phyloP scores from a whole-genome alignment of 192 early-diverging fungal species.

The Kappamyces sp. region DNA sequence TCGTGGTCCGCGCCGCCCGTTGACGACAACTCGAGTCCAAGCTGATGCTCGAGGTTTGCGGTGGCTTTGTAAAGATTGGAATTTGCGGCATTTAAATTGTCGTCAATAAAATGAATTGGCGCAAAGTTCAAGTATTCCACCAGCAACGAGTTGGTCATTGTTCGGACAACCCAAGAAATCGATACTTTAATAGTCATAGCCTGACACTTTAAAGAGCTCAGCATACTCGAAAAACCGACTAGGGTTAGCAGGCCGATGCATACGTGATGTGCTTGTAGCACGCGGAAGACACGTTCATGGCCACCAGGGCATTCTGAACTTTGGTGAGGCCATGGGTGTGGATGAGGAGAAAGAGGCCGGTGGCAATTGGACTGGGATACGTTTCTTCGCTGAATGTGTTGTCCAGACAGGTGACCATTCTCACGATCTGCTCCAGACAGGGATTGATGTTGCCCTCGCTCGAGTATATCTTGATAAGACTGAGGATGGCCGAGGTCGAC shows the following conservation, averaged over 20 bases:
- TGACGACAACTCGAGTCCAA: slow-evolving; percentile 44
- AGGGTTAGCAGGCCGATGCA: slow-evolving; percentile 1
- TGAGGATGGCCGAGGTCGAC: slow-evolving; percentile 84
- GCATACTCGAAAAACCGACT: slow-evolving; percentile 54
- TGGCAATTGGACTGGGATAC: slow-evolving; percentile 86
- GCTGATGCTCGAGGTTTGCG: slow-evolving; percentile 59
- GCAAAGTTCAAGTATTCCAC: slow-evolving; percentile 74
- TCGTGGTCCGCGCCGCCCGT: neutral
- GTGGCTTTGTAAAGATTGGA: slow-evolving; percentile 66
- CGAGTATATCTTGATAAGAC: slow-evolving; percentile 75
- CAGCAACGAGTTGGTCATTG: neutral
- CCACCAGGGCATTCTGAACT: slow-evolving; percentile 82
- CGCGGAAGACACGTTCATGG: slow-evolving; percentile 76
- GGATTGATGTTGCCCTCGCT: slow-evolving; percentile 74
- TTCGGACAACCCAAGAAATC: too few species aligned
- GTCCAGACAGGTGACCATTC: slow-evolving; percentile 79
- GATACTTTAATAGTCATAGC: slow-evolving; percentile 9
- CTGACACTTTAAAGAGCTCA: slow-evolving; percentile 35
- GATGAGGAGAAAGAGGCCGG: slow-evolving; percentile 79
- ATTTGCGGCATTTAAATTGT: slow-evolving; percentile 72
- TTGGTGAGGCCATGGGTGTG: slow-evolving; percentile 83
- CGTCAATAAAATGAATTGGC: slow-evolving; percentile 75
- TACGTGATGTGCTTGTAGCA: slow-evolving; percentile 69
- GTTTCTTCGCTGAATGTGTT: slow-evolving; percentile 79
- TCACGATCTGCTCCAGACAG: slow-evolving; percentile 73